A percentile compares a stretch with the other conserved stretches of the same genome.
phyloP scores from a whole-genome alignment of 371 early-diverging fungal species.

The Sporodiniella umbellata region DNA sequence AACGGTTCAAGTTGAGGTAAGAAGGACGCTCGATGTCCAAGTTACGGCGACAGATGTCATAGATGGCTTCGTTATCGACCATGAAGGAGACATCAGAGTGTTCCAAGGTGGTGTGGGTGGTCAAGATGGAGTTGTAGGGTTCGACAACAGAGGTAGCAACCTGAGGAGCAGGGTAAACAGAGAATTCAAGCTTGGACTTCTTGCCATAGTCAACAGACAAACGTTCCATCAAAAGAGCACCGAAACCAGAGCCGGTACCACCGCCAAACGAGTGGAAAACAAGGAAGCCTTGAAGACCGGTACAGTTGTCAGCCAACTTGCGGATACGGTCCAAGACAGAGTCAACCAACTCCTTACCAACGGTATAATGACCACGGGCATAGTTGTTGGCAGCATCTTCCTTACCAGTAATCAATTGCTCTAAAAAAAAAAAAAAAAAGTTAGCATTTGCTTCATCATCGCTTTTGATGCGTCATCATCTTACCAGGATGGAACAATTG shows the following conservation, averaged over 20 bases:
- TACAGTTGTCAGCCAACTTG: slow-evolving; percentile 97
- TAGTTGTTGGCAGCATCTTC: slow-evolving; percentile 99
- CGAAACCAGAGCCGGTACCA: slow-evolving; percentile 99
- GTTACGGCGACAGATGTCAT: slow-evolving; percentile 98
- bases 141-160: slow-evolving; percentile 98
- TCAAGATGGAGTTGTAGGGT: slow-evolving; percentile 98
- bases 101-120: slow-evolving; percentile 98
- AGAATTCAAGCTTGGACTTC: slow-evolving; percentile 98
- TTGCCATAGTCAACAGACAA: slow-evolving; percentile 96
- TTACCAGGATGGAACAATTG: slow-evolving; percentile 96
- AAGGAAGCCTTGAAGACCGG: slow-evolving; percentile 95
- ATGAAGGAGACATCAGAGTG: slow-evolving; percentile 99
- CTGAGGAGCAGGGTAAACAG: slow-evolving; percentile 98
- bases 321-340: slow-evolving; percentile 96
- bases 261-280: slow-evolving; percentile 99
- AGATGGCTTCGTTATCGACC: slow-evolving; percentile 99
- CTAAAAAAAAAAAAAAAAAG: slow-evolving; percentile 94
- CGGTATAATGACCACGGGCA: slow-evolving; percentile 99
- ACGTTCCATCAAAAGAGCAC: slow-evolving; percentile 95
- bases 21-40: slow-evolving; percentile 96
- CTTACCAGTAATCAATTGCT: slow-evolving; percentile 97
- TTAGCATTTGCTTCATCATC: slow-evolving; percentile 34
- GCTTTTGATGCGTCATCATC: neutral
- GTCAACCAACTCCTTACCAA: slow-evolving; percentile 98
- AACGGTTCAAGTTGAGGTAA: slow-evolving; percentile 95